Percentiles rank a stretch among this genome's conserved stretches.
These are phyloP conservation scores for Penicillium verhagenii DNA, from an alignment of 495 filamentous ascomycete genomes.

Conservation along the genomic window DNA sequence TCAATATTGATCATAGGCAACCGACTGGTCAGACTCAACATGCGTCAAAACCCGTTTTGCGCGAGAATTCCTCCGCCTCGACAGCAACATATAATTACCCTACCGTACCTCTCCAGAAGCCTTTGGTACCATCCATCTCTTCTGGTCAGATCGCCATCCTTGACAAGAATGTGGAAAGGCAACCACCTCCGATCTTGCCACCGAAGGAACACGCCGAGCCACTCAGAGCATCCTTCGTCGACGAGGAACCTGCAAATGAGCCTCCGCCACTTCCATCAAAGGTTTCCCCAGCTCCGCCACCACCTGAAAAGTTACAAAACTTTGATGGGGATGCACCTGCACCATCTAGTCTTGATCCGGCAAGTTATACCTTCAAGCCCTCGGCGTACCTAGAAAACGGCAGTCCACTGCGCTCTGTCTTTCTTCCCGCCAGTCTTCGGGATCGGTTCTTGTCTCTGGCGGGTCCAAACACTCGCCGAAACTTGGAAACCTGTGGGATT, in stretches of 20 bases:
- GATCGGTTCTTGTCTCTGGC: slow-evolving; percentile 69
- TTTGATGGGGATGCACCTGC: slow-evolving; percentile 23
- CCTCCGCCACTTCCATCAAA: slow-evolving; percentile 30
- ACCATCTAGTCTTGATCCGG: slow-evolving; percentile 41
- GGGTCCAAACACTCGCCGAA: slow-evolving; percentile 68
- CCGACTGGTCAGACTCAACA: slow-evolving; percentile 5
- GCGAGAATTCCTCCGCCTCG: slow-evolving; percentile 12
- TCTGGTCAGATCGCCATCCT: slow-evolving; percentile 20
- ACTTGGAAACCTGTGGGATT: slow-evolving; percentile 92
- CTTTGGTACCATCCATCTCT: slow-evolving; percentile 22
- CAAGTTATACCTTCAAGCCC: slow-evolving; percentile 76
- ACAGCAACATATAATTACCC: slow-evolving; percentile 51
- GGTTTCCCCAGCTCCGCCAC: slow-evolving; percentile 24
- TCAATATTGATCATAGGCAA: slow-evolving; percentile 32
- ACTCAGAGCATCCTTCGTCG: slow-evolving; percentile 18
- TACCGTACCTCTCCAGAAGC: slow-evolving; percentile 48
- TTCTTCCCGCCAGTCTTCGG: slow-evolving; percentile 76
- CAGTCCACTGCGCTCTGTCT: slow-evolving; percentile 78
- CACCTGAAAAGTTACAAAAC: slow-evolving; percentile 37
- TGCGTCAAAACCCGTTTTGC: slow-evolving; percentile 10
- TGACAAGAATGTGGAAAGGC: slow-evolving; percentile 29
- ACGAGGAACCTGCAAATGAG: slow-evolving; percentile 11
- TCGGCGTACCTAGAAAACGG: slow-evolving; percentile 88
- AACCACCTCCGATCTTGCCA: slow-evolving; percentile 46
- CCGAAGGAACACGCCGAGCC: slow-evolving; percentile 43